Evolutionary conservation across 2,329 filamentous ascomycete species (phyloP).

Genomic region (Tolypocladium tropicale): DNA sequence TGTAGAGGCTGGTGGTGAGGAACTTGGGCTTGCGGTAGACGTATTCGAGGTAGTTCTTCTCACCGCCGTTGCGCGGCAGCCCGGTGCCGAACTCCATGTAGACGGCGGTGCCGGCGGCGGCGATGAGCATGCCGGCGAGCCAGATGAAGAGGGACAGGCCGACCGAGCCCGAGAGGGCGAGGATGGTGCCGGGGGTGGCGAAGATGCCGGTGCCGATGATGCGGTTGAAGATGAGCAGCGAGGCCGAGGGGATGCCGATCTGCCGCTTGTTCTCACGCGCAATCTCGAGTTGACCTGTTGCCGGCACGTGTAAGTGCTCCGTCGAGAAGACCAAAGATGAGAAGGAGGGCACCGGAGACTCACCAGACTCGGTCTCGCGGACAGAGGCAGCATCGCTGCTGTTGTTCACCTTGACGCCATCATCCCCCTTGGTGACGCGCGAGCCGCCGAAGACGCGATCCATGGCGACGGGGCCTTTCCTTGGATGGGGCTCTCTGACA

Average conservation of each 20-base stretch:
- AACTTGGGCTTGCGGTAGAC: constrained; percentile 52
- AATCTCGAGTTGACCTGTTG: constrained; percentile 19
- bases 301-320: neutral
- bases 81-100: constrained; percentile 58
- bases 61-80: constrained; percentile 53
- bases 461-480: constrained; percentile 1
- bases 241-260: constrained; percentile 44
- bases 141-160: constrained; percentile 54
- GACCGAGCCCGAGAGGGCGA: constrained; percentile 47
- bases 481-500: neutral
- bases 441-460: neutral
- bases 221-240: constrained; percentile 53
- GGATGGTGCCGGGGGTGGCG: constrained; percentile 49
- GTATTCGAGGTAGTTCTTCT: constrained; percentile 59
- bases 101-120: constrained; percentile 50
- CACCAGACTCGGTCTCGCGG: constrained; percentile 5
- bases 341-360: neutral
- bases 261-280: constrained; percentile 40
- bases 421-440: constrained; percentile 2
- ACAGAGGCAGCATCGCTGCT: constrained; percentile 3
- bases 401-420: constrained; percentile 1
- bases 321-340: too few species aligned
- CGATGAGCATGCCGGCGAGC: constrained; percentile 52
- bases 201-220: constrained; percentile 61
- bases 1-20: constrained; percentile 49